These are phyloP conservation scores for Omphalotus guepiniiformis DNA, from an alignment of 768 basidiomycete genomes.

Conservation along the genomic window DNA sequence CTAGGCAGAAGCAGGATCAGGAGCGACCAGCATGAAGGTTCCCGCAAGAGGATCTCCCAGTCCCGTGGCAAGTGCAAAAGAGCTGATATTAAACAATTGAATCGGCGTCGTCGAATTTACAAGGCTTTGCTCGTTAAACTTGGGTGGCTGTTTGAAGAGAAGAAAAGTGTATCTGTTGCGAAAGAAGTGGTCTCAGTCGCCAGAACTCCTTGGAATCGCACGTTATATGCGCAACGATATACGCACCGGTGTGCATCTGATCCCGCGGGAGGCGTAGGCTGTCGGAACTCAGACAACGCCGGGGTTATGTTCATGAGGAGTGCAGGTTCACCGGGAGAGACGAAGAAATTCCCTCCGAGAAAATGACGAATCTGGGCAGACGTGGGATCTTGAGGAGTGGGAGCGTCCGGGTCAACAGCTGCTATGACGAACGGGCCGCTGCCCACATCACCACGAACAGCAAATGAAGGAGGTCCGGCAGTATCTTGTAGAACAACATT, in stretches of 20 bases:
- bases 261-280: slow-evolving; percentile 38
- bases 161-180: neutral
- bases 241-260: slow-evolving; percentile 40
- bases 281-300: slow-evolving; percentile 35
- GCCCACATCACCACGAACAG: slow-evolving; percentile 16
- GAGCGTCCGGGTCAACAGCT: slow-evolving; percentile 46
- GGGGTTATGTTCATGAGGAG: slow-evolving; percentile 33
- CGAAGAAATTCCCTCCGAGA: slow-evolving; percentile 38
- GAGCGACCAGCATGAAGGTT: slow-evolving; percentile 42
- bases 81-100: neutral
- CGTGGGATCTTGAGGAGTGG: slow-evolving; percentile 43
- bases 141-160: slow-evolving; percentile 17
- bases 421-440: slow-evolving; percentile 44
- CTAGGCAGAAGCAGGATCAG: slow-evolving; percentile 13
- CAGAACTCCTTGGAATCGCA: neutral
- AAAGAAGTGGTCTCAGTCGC: too few relatives aligned
- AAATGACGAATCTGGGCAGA: slow-evolving; percentile 45
- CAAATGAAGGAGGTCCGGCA: slow-evolving; percentile 32
- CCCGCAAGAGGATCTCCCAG: slow-evolving; percentile 45
- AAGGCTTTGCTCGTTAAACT: slow-evolving; percentile 34
- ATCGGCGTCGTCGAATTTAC: neutral
- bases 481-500: slow-evolving; percentile 24
- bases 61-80: slow-evolving; percentile 12
- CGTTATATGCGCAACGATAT: neutral
- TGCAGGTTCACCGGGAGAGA: neutral